Conservation (phyloP, 192 early-diverging fungal species). For the Borealophlyctis nickersoniae region DNA sequence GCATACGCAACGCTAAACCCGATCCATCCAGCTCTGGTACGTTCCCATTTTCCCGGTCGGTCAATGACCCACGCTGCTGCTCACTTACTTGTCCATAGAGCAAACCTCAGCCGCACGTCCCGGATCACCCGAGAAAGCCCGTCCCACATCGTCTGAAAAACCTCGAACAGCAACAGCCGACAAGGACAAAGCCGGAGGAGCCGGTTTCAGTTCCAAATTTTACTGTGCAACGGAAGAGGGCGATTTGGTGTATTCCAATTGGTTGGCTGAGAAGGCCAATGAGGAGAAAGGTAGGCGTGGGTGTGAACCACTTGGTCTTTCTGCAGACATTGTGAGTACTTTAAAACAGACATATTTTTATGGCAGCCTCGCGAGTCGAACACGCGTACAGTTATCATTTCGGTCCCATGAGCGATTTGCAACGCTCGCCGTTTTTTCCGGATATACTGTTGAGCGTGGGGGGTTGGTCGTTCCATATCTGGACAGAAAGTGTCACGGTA, state of each 20-base stretch:
- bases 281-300: conserved; percentile 53
- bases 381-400: conserved; percentile 47
- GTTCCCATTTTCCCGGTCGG: too few relatives aligned
- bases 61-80: too few relatives aligned
- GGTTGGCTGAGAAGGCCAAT: conserved; percentile 53
- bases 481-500: conserved; percentile 52
- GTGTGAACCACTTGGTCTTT: too few relatives aligned
- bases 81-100: too few relatives aligned
- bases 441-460: conserved; percentile 57
- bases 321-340: too few relatives aligned
- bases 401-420: conserved; percentile 55
- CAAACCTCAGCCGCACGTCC: neutral
- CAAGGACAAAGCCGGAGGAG: conserved; percentile 25
- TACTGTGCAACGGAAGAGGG: conserved; percentile 64
- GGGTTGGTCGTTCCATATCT: conserved; percentile 61
- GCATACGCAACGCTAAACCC: conserved; percentile 27
- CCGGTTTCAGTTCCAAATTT: conserved; percentile 47
- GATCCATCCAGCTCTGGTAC: too few relatives aligned
- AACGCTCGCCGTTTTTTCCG: conserved; percentile 60
- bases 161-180: conserved; percentile 21
- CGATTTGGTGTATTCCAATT: conserved; percentile 59
- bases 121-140: conserved; percentile 7
- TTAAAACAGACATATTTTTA: too few relatives aligned
- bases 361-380: conserved; percentile 50
- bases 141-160: conserved; percentile 1